phyloP scores from a whole-genome alignment of 352 stramenopile genomes.

The Globisporangium okanoganense region DNA sequence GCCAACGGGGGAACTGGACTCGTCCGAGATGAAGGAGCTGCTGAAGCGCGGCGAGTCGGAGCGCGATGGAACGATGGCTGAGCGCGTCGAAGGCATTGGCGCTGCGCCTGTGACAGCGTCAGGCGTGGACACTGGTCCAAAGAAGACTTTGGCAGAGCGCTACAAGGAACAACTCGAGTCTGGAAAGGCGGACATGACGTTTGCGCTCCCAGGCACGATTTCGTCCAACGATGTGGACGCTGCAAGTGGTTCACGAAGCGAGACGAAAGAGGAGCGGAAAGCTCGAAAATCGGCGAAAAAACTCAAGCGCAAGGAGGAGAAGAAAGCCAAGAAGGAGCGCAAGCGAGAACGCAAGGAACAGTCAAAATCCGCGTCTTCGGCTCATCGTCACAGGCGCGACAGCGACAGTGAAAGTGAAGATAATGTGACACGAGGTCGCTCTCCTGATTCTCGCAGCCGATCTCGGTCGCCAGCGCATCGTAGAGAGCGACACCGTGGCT shows the following conservation, averaged over 20 bases:
- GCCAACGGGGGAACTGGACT: slow-evolving; percentile 49
- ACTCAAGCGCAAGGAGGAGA: slow-evolving; percentile 51
- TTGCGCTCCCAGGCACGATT: slow-evolving; percentile 51
- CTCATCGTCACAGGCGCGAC: background rate
- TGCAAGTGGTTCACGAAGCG: slow-evolving; percentile 1
- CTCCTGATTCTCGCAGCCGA: background rate
- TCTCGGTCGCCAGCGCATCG: background rate
- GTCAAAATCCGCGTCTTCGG: background rate
- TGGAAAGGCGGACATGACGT: slow-evolving; percentile 52
- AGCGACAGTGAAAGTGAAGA: background rate
- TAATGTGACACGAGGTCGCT: background rate
- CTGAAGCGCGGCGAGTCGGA: slow-evolving; percentile 74
- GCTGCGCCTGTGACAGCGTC: slow-evolving; percentile 50
- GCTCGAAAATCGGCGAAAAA: slow-evolving; percentile 52
- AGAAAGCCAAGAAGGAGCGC: slow-evolving; percentile 56
- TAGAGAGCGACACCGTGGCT: background rate
- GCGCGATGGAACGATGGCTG: slow-evolving; percentile 57
- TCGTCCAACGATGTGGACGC: background rate
- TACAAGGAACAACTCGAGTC: slow-evolving; percentile 64
- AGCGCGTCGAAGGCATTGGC: slow-evolving; percentile 85
- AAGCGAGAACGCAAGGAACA: slow-evolving; percentile 67
- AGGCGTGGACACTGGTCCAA: slow-evolving; percentile 40
- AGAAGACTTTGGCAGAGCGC: slow-evolving; percentile 66
- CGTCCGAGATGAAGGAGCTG: slow-evolving; percentile 83
- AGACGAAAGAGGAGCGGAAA: slow-evolving; percentile 30